phyloP scores from a whole-genome alignment of 306 rosid genomes.

The Psophocarpus tetragonolobus region DNA sequence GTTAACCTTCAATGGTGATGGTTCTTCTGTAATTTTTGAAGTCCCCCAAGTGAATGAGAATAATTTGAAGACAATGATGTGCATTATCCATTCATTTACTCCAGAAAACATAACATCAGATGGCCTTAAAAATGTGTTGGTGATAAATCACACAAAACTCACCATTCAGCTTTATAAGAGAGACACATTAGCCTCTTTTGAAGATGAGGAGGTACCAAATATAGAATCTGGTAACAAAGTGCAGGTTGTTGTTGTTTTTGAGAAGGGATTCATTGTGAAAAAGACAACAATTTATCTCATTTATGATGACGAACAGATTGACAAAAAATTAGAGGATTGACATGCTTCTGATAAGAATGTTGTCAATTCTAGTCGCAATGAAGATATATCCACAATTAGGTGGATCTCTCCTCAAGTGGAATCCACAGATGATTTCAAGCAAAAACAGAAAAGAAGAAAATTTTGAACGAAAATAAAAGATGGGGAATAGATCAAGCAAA shows the following conservation, averaged over 20 bases:
- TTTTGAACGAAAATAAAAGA: too few species aligned
- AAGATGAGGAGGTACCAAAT: conserved; percentile 21
- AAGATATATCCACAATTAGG: neutral
- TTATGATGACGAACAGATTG: neutral
- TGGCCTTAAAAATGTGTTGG: conserved; percentile 16
- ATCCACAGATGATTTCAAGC: too few species aligned
- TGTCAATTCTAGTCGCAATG: neutral
- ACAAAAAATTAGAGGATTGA: neutral
- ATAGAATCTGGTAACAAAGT: conserved; percentile 20
- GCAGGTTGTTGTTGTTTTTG: neutral
- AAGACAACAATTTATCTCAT: conserved; percentile 21
- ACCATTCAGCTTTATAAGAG: conserved; percentile 17
- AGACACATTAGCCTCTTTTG: conserved; percentile 10
- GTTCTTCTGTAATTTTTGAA: conserved; percentile 18
- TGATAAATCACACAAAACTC: conserved; percentile 19
- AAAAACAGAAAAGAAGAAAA: too few species aligned
- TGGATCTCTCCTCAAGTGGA: neutral
- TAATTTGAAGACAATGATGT: conserved; percentile 22
- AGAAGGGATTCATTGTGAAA: neutral
- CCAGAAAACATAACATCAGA: neutral
- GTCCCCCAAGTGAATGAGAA: conserved; percentile 15
- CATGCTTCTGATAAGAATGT: neutral
- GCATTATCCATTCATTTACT: neutral
- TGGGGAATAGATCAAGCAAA: too few species aligned
- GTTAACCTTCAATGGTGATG: conserved; percentile 8